phyloP scores from a whole-genome alignment of 176 grass and related monocot genomes.

The Bonia amplexicaulis region DNA sequence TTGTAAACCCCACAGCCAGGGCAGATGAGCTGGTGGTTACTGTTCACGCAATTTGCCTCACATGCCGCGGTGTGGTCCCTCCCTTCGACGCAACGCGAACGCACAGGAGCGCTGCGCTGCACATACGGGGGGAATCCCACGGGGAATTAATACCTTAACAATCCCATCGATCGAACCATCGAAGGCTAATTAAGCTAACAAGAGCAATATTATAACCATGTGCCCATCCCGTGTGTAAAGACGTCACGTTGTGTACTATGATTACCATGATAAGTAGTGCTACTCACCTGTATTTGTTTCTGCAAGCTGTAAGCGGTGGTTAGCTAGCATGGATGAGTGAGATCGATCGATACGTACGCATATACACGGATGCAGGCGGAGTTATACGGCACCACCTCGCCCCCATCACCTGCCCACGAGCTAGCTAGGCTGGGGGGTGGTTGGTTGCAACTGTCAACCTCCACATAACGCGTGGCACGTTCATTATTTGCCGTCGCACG shows the following conservation, averaged over 20 bases:
- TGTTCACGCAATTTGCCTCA: conserved; percentile 16
- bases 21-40: conserved; percentile 23
- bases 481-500: conserved; percentile 15
- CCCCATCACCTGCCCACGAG: conserved; percentile 31
- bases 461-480: background rate
- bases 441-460: conserved; percentile 19
- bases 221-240: conserved; percentile 18
- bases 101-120: background rate
- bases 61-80: conserved; percentile 27
- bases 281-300: background rate
- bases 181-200: background rate
- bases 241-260: background rate
- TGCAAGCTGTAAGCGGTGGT: background rate
- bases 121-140: background rate
- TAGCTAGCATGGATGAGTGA: background rate
- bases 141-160: conserved; percentile 18
- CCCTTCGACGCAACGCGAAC: background rate
- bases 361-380: background rate
- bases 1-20: background rate
- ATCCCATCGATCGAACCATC: background rate
- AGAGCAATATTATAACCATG: conserved; percentile 32
- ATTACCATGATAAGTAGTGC: background rate
- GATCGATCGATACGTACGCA: background rate
- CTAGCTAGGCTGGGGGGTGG: background rate
- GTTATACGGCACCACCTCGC: conserved; percentile 3